phyloP scores from a whole-genome alignment of 2,329 filamentous ascomycete genomes.

The Trichophyton simii region DNA sequence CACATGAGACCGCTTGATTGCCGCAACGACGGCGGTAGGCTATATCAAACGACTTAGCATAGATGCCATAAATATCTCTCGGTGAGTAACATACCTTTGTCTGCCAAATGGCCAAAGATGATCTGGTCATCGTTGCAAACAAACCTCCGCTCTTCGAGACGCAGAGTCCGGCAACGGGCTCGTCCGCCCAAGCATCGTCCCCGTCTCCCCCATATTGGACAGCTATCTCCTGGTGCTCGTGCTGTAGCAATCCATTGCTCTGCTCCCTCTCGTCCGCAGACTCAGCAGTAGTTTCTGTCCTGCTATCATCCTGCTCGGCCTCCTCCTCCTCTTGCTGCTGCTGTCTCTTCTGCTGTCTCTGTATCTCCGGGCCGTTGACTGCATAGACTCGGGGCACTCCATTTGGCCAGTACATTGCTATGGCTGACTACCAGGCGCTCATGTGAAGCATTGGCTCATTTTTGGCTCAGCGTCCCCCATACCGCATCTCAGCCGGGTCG shows the following conservation, averaged over 20 bases:
- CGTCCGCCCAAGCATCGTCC: constrained; percentile 38
- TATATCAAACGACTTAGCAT: constrained; percentile 30
- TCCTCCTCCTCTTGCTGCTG: constrained; percentile 1
- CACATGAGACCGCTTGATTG: constrained; percentile 65
- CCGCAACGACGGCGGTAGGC: constrained; percentile 79
- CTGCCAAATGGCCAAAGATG: constrained; percentile 90
- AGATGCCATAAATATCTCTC: neutral
- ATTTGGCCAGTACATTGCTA: constrained; percentile 40
- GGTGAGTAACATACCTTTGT: constrained; percentile 52
- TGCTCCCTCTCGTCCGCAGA: constrained; percentile 43
- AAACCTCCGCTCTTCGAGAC: constrained; percentile 67
- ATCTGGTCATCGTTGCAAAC: constrained; percentile 77
- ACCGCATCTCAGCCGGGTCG: constrained; percentile 7
- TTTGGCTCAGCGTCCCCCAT: constrained; percentile 16
- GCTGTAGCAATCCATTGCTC: constrained; percentile 21
- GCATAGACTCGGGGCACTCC: constrained; percentile 38
- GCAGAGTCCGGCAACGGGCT: constrained; percentile 60
- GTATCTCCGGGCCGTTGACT: constrained; percentile 33
- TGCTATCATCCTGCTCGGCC: constrained; percentile 17
- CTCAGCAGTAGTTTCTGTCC: constrained; percentile 12
- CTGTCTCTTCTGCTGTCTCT: constrained; percentile 11
- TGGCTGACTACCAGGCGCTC: constrained; percentile 19
- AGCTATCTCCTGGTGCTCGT: constrained; percentile 16
- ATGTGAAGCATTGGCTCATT: constrained; percentile 25
- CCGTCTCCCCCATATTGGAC: constrained; percentile 19